Percentiles rank a stretch among this genome's conserved stretches.
These are phyloP conservation scores for Barnettozyma siamensis DNA, from an alignment of 805 yeast genomes.

Conservation along the genomic window DNA sequence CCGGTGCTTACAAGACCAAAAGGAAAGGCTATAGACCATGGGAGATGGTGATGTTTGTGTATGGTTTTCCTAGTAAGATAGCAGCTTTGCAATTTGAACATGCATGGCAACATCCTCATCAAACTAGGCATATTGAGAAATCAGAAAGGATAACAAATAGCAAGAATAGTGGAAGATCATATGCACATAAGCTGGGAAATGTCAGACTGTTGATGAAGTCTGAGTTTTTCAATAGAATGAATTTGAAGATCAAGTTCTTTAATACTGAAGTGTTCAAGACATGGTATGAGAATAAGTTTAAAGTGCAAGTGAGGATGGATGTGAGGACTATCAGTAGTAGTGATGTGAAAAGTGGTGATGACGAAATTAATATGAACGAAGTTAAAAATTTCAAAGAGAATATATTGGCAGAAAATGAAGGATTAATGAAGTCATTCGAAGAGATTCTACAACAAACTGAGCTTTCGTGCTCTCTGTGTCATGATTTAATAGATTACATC, in stretches of 20 bases:
- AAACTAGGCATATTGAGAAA: conserved; percentile 51
- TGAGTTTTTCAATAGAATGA: conserved; percentile 39
- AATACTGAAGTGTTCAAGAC: conserved; percentile 21
- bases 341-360: neutral
- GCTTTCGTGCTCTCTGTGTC: conserved; percentile 30
- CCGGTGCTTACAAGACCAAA: conserved; percentile 70
- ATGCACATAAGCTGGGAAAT: conserved; percentile 44
- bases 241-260: conserved; percentile 43
- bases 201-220: conserved; percentile 38
- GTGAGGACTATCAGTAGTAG: neutral
- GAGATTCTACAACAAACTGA: conserved; percentile 21
- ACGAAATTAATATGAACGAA: conserved; percentile 19
- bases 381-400: conserved; percentile 25
- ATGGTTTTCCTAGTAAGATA: conserved; percentile 67
- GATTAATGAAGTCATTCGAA: conserved; percentile 13
- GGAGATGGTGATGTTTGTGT: conserved; percentile 57
- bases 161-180: conserved; percentile 33
- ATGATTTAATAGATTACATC: conserved; percentile 29
- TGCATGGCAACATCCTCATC: conserved; percentile 73
- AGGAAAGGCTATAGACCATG: conserved; percentile 60
- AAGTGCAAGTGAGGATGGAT: conserved; percentile 8
- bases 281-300: conserved; percentile 21
- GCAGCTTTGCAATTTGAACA: conserved; percentile 75
- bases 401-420: conserved; percentile 12
- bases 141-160: conserved; percentile 33